Evolutionary conservation across 257 asterid genomes (phyloP).

Genomic region (Solanum habrochaites): DNA sequence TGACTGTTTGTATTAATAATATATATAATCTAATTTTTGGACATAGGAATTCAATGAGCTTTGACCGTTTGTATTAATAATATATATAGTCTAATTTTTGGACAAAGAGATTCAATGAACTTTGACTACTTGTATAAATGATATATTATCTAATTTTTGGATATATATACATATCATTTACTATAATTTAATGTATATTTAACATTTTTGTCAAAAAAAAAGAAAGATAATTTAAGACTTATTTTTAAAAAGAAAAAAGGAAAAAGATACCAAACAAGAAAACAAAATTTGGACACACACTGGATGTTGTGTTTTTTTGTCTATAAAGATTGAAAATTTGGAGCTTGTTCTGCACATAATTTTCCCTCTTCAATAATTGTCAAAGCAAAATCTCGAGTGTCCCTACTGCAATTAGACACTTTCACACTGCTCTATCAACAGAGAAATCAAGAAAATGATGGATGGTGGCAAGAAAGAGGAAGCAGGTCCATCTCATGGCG

Average conservation of each 20-base stretch:
- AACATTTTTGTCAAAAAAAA: no score
- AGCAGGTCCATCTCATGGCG: constrained; percentile 44
- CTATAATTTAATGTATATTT: no score
- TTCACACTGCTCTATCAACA: neutral
- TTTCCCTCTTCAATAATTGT: neutral
- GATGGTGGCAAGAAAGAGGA: constrained; percentile 18
- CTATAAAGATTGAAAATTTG: neutral
- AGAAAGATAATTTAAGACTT: no score
- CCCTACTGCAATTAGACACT: neutral
- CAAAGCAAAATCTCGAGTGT: neutral
- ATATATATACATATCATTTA: no score
- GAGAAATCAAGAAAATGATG: constrained; percentile 15
- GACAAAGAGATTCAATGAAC: no score
- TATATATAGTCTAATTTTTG: no score
- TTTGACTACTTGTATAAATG: no score
- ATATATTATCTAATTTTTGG: no score
- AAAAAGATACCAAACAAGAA: neutral
- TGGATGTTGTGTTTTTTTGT: neutral
- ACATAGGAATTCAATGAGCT: no score
- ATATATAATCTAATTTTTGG: no score
- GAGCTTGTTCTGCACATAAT: neutral
- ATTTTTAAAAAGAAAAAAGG: neutral
- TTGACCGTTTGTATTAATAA: no score
- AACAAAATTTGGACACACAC: neutral
- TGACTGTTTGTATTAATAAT: no score